A percentile compares a stretch with the other conserved stretches of the same genome.
Conservation (phyloP, 2,329 filamentous ascomycete species). For the Sarocladium kiliense region DNA sequence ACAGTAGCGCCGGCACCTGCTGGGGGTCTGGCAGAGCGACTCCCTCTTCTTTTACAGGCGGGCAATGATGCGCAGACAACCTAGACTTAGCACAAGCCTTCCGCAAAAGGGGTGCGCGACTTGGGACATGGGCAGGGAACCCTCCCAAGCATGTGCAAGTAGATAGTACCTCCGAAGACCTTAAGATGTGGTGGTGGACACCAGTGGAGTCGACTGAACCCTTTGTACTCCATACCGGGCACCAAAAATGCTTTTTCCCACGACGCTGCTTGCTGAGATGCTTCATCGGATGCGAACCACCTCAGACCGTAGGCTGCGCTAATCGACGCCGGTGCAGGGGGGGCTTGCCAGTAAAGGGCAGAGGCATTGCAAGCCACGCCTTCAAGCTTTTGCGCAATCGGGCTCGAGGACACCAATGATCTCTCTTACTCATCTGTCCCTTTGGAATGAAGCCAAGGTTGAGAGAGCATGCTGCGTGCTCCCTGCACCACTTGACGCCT, state of each 20-base stretch:
- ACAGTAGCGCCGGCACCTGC: not conserved
- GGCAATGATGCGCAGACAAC: not conserved
- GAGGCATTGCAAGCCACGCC: not conserved
- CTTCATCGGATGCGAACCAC: slow-evolving; percentile 1
- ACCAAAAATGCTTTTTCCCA: not conserved
- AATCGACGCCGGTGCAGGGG: slow-evolving; percentile 2
- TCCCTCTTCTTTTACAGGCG: not conserved
- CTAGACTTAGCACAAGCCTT: not conserved
- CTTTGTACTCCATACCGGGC: slow-evolving; percentile 3
- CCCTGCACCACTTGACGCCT: not conserved
- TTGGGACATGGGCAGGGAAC: too few relatives aligned
- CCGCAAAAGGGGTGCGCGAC: not conserved
- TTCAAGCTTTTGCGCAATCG: not conserved
- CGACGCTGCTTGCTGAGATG: not conserved
- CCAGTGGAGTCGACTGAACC: not conserved
- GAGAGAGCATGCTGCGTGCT: not conserved
- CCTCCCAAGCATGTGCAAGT: not conserved
- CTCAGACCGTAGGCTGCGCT: not conserved
- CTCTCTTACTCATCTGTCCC: not conserved
- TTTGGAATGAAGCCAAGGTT: not conserved
- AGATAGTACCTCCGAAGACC: not conserved
- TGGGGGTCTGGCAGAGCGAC: too few relatives aligned
- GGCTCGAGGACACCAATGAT: not conserved
- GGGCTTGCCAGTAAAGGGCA: not conserved
- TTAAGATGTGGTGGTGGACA: not conserved